Evolutionary conservation across 306 rosid genomes (phyloP).

Genomic region (Senna siamea): DNA sequence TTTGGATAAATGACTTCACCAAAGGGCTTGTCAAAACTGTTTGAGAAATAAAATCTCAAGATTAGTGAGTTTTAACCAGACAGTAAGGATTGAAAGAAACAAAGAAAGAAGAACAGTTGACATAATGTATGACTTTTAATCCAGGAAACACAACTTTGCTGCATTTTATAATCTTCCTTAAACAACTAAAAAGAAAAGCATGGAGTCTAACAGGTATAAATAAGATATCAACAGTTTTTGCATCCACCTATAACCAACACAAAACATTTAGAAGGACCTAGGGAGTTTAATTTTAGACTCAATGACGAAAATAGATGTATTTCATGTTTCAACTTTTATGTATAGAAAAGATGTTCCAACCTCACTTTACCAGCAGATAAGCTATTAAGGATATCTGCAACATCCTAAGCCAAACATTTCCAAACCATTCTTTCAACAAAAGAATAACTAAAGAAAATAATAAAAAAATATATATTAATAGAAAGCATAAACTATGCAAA

Average conservation of each 20-base stretch:
- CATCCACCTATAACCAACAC: constrained; percentile 1
- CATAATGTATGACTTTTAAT: not conserved
- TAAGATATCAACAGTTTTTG: not conserved
- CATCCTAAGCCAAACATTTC: constrained; percentile 11
- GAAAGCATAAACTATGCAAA: constrained; percentile 2
- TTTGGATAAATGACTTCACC: constrained; percentile 74
- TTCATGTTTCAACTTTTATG: constrained; percentile 12
- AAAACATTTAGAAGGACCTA: not conserved
- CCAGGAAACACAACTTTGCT: not conserved
- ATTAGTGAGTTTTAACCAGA: constrained; percentile 8
- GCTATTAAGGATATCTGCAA: constrained; percentile 2
- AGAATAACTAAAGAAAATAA: not conserved
- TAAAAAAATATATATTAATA: not conserved
- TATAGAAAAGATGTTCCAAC: not conserved
- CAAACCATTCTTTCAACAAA: not conserved
- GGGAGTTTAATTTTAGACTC: not conserved
- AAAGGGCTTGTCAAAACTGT: constrained; percentile 70
- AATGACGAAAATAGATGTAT: not conserved
- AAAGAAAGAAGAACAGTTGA: not conserved
- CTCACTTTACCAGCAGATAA: constrained; percentile 8
- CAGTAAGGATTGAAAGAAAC: not conserved
- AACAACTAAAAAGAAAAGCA: too few species aligned
- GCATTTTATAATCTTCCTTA: not conserved
- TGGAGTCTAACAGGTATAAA: not conserved
- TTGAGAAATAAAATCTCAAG: constrained; percentile 22